Percentiles rank a stretch among this genome's conserved stretches.
Evolutionary conservation across 305 asterid species (phyloP).

Genomic region (Stenogyne calaminthoides): DNA sequence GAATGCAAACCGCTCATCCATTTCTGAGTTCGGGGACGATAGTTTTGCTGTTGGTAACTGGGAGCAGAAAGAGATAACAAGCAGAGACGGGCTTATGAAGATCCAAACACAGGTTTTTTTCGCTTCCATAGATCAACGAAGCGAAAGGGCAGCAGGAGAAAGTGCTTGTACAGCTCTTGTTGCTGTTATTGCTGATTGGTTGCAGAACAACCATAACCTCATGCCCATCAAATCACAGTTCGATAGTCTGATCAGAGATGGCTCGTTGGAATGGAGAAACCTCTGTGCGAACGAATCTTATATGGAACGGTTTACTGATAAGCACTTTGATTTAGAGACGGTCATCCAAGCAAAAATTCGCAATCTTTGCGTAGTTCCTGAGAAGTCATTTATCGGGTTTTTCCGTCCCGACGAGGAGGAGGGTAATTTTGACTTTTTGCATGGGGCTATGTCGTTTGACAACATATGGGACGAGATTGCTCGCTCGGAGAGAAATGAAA

Average conservation of each 20-base stretch:
- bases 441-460: constrained; percentile 97
- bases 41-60: constrained; percentile 83
- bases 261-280: constrained; percentile 94
- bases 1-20: constrained; percentile 53
- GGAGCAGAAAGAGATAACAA: constrained; percentile 83
- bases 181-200: constrained; percentile 97
- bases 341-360: constrained; percentile 78
- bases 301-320: constrained; percentile 73
- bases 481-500: constrained; percentile 37
- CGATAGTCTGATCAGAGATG: constrained; percentile 81
- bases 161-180: constrained; percentile 98
- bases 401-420: constrained; percentile 81
- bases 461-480: constrained; percentile 93
- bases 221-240: constrained; percentile 96
- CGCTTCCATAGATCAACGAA: constrained; percentile 96
- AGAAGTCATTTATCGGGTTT: constrained; percentile 87
- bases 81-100: constrained; percentile 87
- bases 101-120: constrained; percentile 79
- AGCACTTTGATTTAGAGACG: constrained; percentile 95
- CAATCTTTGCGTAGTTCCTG: constrained; percentile 63
- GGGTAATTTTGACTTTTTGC: constrained; percentile 75
- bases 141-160: constrained; percentile 94
- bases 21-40: constrained; percentile 93
- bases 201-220: constrained; percentile 63
- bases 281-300: constrained; percentile 76